A percentile compares a stretch with the other conserved stretches of the same genome.
phyloP scores from a whole-genome alignment of 441 rosid genomes.

The Gossypium schwendimanii region DNA sequence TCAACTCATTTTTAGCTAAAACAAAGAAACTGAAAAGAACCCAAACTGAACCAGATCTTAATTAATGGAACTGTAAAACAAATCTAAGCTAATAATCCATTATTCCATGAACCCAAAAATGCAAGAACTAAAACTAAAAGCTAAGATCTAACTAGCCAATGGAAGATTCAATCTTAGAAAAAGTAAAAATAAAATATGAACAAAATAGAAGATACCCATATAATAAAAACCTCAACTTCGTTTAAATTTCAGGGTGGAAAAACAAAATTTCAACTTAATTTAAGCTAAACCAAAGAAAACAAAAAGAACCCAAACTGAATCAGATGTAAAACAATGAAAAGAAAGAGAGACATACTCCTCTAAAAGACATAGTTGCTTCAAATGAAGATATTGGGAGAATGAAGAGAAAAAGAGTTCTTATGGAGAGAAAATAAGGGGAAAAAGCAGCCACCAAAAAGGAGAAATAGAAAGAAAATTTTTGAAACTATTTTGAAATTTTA shows the following conservation, averaged over 20 bases:
- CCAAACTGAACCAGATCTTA: background rate
- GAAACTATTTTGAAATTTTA: background rate
- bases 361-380: conserved; percentile 29
- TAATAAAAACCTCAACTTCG: background rate
- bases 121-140: background rate
- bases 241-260: background rate
- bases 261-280: background rate
- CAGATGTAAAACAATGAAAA: conserved; percentile 3
- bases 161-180: background rate
- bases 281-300: background rate
- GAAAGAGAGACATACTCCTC: conserved; percentile 25
- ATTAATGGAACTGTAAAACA: background rate
- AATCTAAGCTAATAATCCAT: background rate
- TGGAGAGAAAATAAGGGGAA: background rate
- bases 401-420: background rate
- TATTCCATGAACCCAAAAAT: background rate
- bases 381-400: background rate
- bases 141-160: background rate
- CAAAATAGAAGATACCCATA: background rate
- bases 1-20: background rate
- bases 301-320: background rate
- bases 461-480: background rate
- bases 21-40: background rate
- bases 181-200: background rate
- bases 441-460: conserved; percentile 4